These are phyloP conservation scores for Sistotremastrum niveocremeum DNA, from an alignment of 768 basidiomycete species.

Conservation along the genomic window DNA sequence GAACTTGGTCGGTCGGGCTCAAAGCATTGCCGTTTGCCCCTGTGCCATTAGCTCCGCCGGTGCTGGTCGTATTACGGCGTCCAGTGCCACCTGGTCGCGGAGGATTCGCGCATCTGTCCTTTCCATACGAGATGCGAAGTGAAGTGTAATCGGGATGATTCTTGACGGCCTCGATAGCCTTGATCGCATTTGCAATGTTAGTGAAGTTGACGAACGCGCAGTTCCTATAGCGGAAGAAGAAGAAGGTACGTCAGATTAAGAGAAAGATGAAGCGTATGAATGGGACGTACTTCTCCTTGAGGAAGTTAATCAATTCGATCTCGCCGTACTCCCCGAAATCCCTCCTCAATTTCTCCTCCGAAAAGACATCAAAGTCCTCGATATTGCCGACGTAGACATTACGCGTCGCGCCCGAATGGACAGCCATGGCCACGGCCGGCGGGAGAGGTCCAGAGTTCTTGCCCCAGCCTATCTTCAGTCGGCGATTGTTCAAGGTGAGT, in stretches of 20 bases:
- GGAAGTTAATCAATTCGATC: constrained; percentile 91
- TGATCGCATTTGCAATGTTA: constrained; percentile 89
- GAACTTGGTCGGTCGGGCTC: too few relatives aligned
- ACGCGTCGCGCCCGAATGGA: constrained; percentile 85
- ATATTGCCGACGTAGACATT: constrained; percentile 96
- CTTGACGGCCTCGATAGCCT: constrained; percentile 96
- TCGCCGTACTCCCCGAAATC: constrained; percentile 97
- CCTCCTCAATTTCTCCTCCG: constrained; percentile 74
- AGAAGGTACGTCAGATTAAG: neutral
- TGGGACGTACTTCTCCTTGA: constrained; percentile 74
- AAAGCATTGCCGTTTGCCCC: neutral
- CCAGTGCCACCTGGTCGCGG: constrained; percentile 48
- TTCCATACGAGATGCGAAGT: constrained; percentile 87
- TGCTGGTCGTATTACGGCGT: constrained; percentile 5
- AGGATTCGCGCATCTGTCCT: constrained; percentile 90
- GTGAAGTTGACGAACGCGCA: constrained; percentile 96
- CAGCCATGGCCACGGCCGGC: constrained; percentile 72
- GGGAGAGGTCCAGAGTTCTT: constrained; percentile 85
- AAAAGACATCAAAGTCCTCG: constrained; percentile 89
- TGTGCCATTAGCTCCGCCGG: neutral
- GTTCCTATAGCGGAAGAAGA: constrained; percentile 38
- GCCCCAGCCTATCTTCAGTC: constrained; percentile 96
- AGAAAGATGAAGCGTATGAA: too few relatives aligned
- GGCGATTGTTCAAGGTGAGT: constrained; percentile 81
- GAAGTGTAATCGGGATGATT: constrained; percentile 80